Percentiles rank a stretch among this genome's conserved stretches.
Conservation (phyloP, 106 monocot genomes). For the Phalaenopsis aphrodite region DNA sequence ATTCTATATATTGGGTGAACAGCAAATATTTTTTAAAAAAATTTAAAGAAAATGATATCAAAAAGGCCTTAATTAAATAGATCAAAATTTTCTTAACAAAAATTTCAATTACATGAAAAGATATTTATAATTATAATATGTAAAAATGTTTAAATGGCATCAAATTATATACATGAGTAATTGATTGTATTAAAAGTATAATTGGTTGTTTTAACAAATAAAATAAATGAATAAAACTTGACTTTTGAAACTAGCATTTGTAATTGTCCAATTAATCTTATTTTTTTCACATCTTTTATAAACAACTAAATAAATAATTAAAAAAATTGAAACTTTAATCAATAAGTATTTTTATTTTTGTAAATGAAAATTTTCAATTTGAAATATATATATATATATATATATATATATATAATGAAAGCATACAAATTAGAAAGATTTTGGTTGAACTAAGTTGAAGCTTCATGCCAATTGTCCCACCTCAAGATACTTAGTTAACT, state of each 20-base stretch:
- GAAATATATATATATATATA: too few relatives aligned
- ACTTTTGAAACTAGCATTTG: not conserved
- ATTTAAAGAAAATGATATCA: too few relatives aligned
- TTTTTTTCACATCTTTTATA: not conserved
- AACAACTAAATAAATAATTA: not conserved
- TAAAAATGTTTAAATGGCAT: too few relatives aligned
- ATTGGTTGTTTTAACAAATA: too few relatives aligned
- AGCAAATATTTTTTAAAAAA: too few relatives aligned
- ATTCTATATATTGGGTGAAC: not conserved
- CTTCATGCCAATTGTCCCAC: constrained; percentile 3
- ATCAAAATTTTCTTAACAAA: too few relatives aligned
- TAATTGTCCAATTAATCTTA: not conserved
- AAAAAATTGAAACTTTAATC: not conserved
- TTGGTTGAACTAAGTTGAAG: not conserved
- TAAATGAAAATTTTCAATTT: not conserved
- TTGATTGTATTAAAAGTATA: too few relatives aligned
- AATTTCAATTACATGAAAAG: too few relatives aligned
- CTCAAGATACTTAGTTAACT: not conserved
- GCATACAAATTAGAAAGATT: not conserved
- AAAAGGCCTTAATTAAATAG: too few relatives aligned
- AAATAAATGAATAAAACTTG: too few relatives aligned
- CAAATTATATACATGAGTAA: too few relatives aligned
- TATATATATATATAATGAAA: not conserved
- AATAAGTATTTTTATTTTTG: not conserved
- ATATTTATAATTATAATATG: too few relatives aligned